Base-by-base conservation (phyloP, 148 eudicot species). In the Rheum nobile region DNA sequence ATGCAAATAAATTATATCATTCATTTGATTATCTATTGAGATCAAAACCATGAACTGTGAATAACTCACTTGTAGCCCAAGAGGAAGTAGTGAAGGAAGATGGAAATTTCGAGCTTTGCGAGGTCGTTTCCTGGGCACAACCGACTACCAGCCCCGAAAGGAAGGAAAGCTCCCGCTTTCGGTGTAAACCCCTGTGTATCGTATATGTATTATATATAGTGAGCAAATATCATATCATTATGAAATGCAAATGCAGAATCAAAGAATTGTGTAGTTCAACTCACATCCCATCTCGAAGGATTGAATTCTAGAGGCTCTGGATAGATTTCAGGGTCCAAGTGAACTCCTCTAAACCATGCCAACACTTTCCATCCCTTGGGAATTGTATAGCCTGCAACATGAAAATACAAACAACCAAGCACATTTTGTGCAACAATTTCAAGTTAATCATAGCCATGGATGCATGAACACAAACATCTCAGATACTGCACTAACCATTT, bases 211-310 rank as follows among this genome's bases (percentile, higher is more conserved):
- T 10, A 31, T 17, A 31, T 17, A 67, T 19, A 1, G 6, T 14
- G 21, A 12, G 3, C 32, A 67, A 0, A 35, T 67, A 34, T 17
- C 26, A 50, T 50, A 50, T 19, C 57, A 50, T 50, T n/a, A n/a
- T 5, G 26, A 50, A n/a, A 50, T 50, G 24, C 57, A 50, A 50
- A 71, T n/a, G 21, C 7, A 4, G 3, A 24, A 39, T n/a, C 46
- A 43, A 10, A 16, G 12, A 48, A 39, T 19, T 41, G 4, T 17
- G 22, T 19, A 1, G 3, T 11, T 61, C 22, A 67, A 88, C 98
- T 89, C 82, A 95, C 98, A 79, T 90, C 88, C 99, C 99, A 95
- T 88, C 99, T 83, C 0, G 86, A 84, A 44, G 99, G 99, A 74
- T 90, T 71, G 79, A 92, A 95, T 75, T 80, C 79, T 72, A 72